Base-by-base conservation (phyloP, 805 yeast species). In the Candida corydali region DNA sequence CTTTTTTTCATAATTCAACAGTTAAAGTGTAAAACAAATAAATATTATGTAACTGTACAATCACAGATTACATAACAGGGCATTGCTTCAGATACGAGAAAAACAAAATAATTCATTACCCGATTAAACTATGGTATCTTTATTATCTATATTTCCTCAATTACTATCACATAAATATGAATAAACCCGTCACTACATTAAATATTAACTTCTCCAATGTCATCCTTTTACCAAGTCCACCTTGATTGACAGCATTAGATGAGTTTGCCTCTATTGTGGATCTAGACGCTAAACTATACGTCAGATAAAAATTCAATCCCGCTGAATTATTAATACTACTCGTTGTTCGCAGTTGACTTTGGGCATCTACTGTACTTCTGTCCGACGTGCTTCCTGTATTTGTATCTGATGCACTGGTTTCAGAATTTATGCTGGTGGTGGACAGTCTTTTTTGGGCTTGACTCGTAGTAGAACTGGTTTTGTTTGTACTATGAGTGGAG, bases 181-280 rank as follows among this genome's bases (percentile, higher is more conserved):
- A 14, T 10, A 30, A 5, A 20, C 34, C 26, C 7, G 34, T 16
- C 22, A 30, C n/a, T 3, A 15, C 12, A 15, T 30, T 30, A 15
- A 30, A 30, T 8, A 30, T 5, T 10, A 22, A 18, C 3, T 22
- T 22, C 11, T 14, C n/a, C 5, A 22, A n/a, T 5, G 34, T 16
- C 11, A 30, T 8, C 10, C 14, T 30, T 10, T 30, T 30, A 15
- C 22, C 10, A 4, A 11, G 15, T 9, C 15, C 34, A 22, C 19
- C 26, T 11, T 17, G 12, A 8, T 3, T 19, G 16, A 5, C 26
- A 15, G 34, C 20, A 16, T 30, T 30, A 15, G 17, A 15, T 22
- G 22, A 22, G n/a, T 26, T 30, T 15, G 34, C 26, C 15, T 20
- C 17, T 12, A 30, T 30, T 14, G 34, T 22, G 15, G 34, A 30